Base-by-base conservation (phyloP, 1,139 yeast genomes). In the Geotrichum aggregatum region DNA sequence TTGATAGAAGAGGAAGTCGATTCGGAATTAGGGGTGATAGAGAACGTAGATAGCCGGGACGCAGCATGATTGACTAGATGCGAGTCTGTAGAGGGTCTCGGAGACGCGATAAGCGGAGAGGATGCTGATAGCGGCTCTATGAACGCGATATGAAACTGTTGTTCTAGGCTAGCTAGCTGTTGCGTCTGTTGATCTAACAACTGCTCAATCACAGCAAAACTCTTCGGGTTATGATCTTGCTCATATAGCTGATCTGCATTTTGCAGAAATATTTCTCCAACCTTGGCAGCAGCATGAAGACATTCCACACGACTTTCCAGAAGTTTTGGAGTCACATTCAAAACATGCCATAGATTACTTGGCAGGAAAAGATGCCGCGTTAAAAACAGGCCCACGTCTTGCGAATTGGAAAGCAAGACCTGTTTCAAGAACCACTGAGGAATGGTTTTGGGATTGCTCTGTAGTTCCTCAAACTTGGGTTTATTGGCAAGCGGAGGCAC, bases 371-470 rank as follows among this genome's bases (percentile, higher is more conserved):
- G 45, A 28, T 52, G 54, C 18, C 51, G 51, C 18, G 60, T 56
- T 14, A 63, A 43, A 42, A 52, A 61, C 10, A 62, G 58, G 1
- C 66, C 66, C 6, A 54, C 55, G 3, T 57, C 50, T 47, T 56
- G 55, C 13, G 59, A 49, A 28, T 59, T 58, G 1, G 63, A 58
- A 16, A 44, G 48, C 6, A 61, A 47, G n/a, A 62, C 56, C 41
- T 56, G 63, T 7, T 57, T 54, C 36, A 62, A 48, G 34, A 62
- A 61, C 65, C 65, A 62, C 44, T 54, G 49, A 2, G 62, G 55
- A 7, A 54, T 47, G 16, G 24, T 38, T 26, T 52, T 49, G 2
- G 40, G 54, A 30, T 45, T 41, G 18, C 31, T 43, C 24, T 47
- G 44, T 8, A 38, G 26, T 6, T 31, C 31, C 18, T 40, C 46